phyloP scores from a whole-genome alignment of 805 yeast genomes.

The Ogataea nonfermentans region DNA sequence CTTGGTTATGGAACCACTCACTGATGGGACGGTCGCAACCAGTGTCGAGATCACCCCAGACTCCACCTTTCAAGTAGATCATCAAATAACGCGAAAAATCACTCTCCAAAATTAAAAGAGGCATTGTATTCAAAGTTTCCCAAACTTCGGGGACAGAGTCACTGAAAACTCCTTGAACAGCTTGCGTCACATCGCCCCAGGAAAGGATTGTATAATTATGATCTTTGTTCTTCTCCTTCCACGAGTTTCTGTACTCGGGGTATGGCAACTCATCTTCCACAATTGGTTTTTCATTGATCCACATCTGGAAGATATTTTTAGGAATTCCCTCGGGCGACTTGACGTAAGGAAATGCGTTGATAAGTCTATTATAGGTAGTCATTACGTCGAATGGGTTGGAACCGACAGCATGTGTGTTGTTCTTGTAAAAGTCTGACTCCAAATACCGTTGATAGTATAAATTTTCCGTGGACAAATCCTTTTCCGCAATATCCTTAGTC shows the following conservation, averaged over 20 bases:
- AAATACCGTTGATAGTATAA: conserved; percentile 15
- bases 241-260: conserved; percentile 47
- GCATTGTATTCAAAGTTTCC: conserved; percentile 70
- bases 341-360: conserved; percentile 17
- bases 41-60: conserved; percentile 86
- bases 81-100: conserved; percentile 86
- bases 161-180: conserved; percentile 51
- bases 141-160: conserved; percentile 68
- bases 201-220: conserved; percentile 68
- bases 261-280: conserved; percentile 45
- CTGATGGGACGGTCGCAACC: conserved; percentile 61
- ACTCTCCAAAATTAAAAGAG: conserved; percentile 74
- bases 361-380: conserved; percentile 15
- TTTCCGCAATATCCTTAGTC: neutral
- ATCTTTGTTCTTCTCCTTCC: conserved; percentile 58
- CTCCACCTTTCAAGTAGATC: conserved; percentile 82
- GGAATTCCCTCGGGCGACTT: conserved; percentile 15
- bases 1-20: conserved; percentile 50
- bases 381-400: conserved; percentile 31
- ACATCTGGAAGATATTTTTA: conserved; percentile 21
- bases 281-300: conserved; percentile 19
- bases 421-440: conserved; percentile 35
- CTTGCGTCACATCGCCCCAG: conserved; percentile 49
- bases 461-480: conserved; percentile 5
- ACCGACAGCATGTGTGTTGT: conserved; percentile 29